Evolutionary conservation across 2,329 filamentous ascomycete species (phyloP), one percentile per base, ranked within the genome.

Genomic region (Trichothecium sympodiale): DNA sequence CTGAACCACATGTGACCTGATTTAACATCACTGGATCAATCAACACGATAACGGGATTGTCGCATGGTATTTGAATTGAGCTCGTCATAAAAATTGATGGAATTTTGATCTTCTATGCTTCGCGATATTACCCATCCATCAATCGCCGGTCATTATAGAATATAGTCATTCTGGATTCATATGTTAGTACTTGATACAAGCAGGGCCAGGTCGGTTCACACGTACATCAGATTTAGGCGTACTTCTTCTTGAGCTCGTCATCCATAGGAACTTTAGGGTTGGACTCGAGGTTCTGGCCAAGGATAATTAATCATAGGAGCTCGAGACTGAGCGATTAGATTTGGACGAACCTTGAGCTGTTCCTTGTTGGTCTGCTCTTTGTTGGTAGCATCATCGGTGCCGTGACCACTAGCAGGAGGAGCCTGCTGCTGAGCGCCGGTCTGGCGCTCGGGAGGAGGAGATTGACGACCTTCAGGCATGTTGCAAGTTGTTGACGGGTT

Each of bases 401-500:
- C 71, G 46, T 77, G 67, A 38, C 76, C 74, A 1, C 65, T 61
- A n/a, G 57, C 72, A 3, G 76, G 67, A 10, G 70, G 52, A 7
- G 72, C 73, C 43, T 73, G 62, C 39, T 74, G 59, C 62, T 91
- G 84, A 37, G 65, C 59, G 40, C 73, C 78, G 27, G 67, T 62
- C 60, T 85, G 83, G 46, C 57, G 54, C 62, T 83, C 77, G 18
- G 83, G 83, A 35, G 77, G 64, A 42, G 86, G 87, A 23, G 86
- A 94, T 61, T 94, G 73, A 53, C 79, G 78, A 56, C 83, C 82
- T 59, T 72, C 60, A 52, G 82, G 78, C 81, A 86, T 85, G 51
- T 44, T 77, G 30, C n/a, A n/a, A 17, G 8, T 23, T 8, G 17
- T 31, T 14, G 15, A 27, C 3, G 18, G 16, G 6, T 25, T 10